These are phyloP conservation scores for Suillus fuscotomentosus DNA, from an alignment of 768 basidiomycete genomes.

Conservation along the genomic window DNA sequence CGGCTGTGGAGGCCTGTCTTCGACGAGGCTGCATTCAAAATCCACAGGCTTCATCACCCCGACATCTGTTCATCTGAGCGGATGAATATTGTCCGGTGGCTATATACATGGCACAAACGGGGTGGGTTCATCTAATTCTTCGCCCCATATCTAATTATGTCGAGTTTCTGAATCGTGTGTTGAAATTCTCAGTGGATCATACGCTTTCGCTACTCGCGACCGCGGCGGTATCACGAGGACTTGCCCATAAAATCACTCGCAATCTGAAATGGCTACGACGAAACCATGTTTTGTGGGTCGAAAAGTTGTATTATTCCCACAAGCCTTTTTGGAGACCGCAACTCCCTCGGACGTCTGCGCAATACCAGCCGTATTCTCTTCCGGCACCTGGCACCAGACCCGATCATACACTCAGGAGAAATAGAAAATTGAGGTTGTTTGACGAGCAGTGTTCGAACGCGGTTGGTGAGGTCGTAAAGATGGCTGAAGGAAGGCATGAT, in stretches of 20 bases:
- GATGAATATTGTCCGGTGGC: conserved; percentile 37
- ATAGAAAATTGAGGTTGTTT: conserved; percentile 25
- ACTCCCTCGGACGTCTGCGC: conserved; percentile 15
- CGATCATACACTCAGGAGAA: conserved; percentile 16
- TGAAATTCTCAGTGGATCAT: conserved; percentile 52
- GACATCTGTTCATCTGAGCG: conserved; percentile 27
- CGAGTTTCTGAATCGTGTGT: neutral
- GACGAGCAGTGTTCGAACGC: conserved; percentile 43
- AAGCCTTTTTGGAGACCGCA: conserved; percentile 40
- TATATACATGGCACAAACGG: conserved; percentile 54
- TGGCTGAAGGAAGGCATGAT: conserved; percentile 57
- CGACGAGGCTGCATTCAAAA: conserved; percentile 44
- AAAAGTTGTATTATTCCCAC: conserved; percentile 18
- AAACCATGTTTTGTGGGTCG: conserved; percentile 24
- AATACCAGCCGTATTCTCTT: conserved; percentile 20
- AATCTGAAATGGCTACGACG: conserved; percentile 44
- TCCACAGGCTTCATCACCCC: conserved; percentile 37
- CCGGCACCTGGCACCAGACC: conserved; percentile 12
- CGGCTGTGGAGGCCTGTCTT: conserved; percentile 55
- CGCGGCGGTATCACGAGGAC: conserved; percentile 61
- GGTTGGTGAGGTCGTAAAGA: conserved; percentile 50
- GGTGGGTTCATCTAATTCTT: conserved; percentile 35
- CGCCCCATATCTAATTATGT: conserved; percentile 11
- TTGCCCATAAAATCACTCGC: conserved; percentile 56
- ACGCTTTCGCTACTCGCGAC: conserved; percentile 61